Conservation (phyloP, 2,329 filamentous ascomycete genomes). For the Plectosphaerella cucumerina region DNA sequence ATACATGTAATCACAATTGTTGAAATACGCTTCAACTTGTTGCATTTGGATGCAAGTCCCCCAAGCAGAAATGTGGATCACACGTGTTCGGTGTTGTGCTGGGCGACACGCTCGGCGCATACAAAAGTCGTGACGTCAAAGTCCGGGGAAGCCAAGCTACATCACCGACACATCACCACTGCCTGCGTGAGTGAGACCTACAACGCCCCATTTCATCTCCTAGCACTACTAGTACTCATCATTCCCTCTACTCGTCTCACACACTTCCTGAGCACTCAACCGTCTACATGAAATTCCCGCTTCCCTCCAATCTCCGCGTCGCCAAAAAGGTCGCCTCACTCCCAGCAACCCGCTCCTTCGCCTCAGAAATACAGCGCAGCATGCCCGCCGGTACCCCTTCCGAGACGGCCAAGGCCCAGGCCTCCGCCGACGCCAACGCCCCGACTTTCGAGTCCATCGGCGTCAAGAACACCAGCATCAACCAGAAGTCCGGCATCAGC, state of each 20-base stretch:
- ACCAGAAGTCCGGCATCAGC: slow-evolving; percentile 44
- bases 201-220: too few species aligned
- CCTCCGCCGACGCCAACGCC: slow-evolving; percentile 5
- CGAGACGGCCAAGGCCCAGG: slow-evolving; percentile 19
- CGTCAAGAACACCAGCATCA: slow-evolving; percentile 52
- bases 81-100: too few species aligned
- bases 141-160: too few species aligned
- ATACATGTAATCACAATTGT: too few species aligned
- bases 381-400: slow-evolving; percentile 24
- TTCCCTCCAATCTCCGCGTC: slow-evolving; percentile 7
- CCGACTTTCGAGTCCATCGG: slow-evolving; percentile 22
- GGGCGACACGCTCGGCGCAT: too few species aligned
- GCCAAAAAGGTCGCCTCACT: slow-evolving; percentile 7
- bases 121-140: too few species aligned
- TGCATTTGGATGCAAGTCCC: too few species aligned
- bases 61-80: too few species aligned
- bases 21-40: too few species aligned
- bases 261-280: not conserved
- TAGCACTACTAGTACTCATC: not conserved
- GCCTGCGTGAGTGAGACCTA: too few species aligned
- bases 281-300: slow-evolving; percentile 2
- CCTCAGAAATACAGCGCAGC: slow-evolving; percentile 9
- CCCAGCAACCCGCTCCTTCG: slow-evolving; percentile 10
- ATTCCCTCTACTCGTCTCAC: too few species aligned
- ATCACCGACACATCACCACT: too few species aligned